These are phyloP conservation scores for Brettanomyces nanus DNA, from an alignment of 805 yeast species.

Conservation along the genomic window DNA sequence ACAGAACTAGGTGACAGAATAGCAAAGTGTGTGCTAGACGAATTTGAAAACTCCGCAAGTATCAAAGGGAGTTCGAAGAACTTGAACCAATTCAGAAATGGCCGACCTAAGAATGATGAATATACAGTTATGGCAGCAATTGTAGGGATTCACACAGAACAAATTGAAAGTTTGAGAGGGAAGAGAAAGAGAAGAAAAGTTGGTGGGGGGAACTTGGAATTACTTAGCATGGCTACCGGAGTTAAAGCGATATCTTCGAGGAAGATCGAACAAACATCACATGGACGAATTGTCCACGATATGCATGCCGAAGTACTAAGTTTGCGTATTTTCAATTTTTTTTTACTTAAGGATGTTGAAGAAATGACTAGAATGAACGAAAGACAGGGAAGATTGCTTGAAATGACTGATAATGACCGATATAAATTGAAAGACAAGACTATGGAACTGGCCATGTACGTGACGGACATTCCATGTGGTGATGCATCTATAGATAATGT, in stretches of 20 bases:
- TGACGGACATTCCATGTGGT: conserved; percentile 85
- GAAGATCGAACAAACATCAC: conserved; percentile 22
- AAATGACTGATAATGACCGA: conserved; percentile 1
- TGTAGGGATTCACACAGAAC: background rate
- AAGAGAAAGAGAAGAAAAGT: conserved; percentile 7
- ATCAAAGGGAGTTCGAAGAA: background rate
- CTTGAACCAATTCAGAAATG: conserved; percentile 6
- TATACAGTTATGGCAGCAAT: conserved; percentile 2
- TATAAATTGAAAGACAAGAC: conserved; percentile 27
- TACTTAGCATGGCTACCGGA: conserved; percentile 66
- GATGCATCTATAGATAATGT: conserved; percentile 64
- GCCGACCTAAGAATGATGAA: conserved; percentile 3
- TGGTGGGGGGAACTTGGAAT: too few species aligned
- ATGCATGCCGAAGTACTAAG: conserved; percentile 84
- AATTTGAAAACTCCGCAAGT: background rate
- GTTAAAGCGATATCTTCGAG: conserved; percentile 66
- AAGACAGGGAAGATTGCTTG: conserved; percentile 1
- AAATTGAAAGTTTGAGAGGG: conserved; percentile 14
- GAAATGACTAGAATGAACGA: conserved; percentile 10
- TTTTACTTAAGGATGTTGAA: conserved; percentile 41
- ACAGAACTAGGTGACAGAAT: conserved; percentile 2
- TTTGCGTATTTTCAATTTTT: conserved; percentile 60
- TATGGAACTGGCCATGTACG: conserved; percentile 46
- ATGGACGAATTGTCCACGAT: conserved; percentile 73
- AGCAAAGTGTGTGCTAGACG: conserved; percentile 2